Base-by-base conservation (phyloP, 805 yeast genomes). In the Candida namnaoensis region DNA sequence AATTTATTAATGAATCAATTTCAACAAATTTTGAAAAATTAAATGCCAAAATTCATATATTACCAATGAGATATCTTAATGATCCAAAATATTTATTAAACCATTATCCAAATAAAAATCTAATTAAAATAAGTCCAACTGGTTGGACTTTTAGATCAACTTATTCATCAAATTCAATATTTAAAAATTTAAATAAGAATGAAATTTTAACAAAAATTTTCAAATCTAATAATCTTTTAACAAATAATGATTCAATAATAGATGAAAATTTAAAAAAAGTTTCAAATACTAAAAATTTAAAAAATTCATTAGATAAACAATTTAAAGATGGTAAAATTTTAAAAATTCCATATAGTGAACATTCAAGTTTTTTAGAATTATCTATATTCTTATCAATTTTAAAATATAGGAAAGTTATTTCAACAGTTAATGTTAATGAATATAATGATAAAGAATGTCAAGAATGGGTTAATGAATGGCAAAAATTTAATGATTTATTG, bases 331-430 rank as follows among this genome's bases (percentile, higher is more conserved):
- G 6, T 30, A 28, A n/a, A 8, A 36, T 33, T 1, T 80, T 81
- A 49, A 60, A 72, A 10, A 74, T 90, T 2, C 98, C 99, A 0
- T 93, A 93, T 54, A 82, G 95, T 53, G 99, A 93, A 56, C 99
- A 93, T 62, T 87, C 96, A 10, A 86, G 95, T 43, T 91, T 80
- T 52, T 65, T 83, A 34, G 99, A 93, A 53, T 66, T 93, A 34
- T 69, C 81, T 11, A 69, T 72, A 41, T 86, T 91, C 54, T 74
- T 82, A 23, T 63, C 72, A 3, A 61, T 71, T 23, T 49, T 87
- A 35, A 58, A 71, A 7, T 72, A 77, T 47, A 61, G 61, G 0
- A 53, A 68, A 35, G 72, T 87, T 12, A 76, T 88, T 8, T 93
- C 97, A 0, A 93, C 99, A 0, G 99, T 91, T 5, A 77, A 76